Evolutionary conservation across 1,139 yeast genomes (phyloP), one percentile per base, ranked within the genome.

Genomic region (Blastobotrys ciferrii): DNA sequence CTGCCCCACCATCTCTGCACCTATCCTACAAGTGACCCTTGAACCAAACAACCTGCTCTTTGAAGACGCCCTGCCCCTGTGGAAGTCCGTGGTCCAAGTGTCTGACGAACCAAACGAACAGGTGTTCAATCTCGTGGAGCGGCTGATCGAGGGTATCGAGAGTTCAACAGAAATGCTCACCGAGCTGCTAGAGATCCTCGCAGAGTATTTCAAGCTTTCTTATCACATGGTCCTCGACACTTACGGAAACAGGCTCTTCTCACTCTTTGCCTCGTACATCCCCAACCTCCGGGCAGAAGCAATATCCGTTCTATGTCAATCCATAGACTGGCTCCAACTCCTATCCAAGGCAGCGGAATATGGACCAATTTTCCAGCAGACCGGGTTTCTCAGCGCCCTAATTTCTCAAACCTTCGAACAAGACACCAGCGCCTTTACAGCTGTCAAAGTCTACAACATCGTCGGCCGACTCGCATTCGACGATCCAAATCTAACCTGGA

Each of bases 31-130:
- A 14, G 69, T 72, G 3, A 77, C 84, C 37, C 83, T 95, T 56
- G 82, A 88, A 54, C 82, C 82, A 6, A 40, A 44, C 18, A 43
- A 43, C 35, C 18, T 46, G 20, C 66, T 92, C 9, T 74, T 85
- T 25, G 98, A 92, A 61, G 98, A 92, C 66, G 97, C 95, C 0
- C 81, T 81, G 60, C 95, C 87, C 46, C 70, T 92, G 46, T 91
- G 98, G 97, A 71, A 78, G 35, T 75, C 84, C 0, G 63, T 88
- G 2, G 66, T 91, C 45, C 86, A 82, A 52, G 82, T 83, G 45
- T 67, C 72, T 1, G 47, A 56, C 1, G 55, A 53, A 2, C 53
- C 57, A 11, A 63, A 77, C 4, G 66, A 71, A 14, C 68, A 71
- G 32, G 69, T 87, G 28, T 60, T 76, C 3, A 69, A 70, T 19